These are phyloP conservation scores for Tricholoma terreum DNA, from an alignment of 768 basidiomycete genomes.

Conservation along the genomic window DNA sequence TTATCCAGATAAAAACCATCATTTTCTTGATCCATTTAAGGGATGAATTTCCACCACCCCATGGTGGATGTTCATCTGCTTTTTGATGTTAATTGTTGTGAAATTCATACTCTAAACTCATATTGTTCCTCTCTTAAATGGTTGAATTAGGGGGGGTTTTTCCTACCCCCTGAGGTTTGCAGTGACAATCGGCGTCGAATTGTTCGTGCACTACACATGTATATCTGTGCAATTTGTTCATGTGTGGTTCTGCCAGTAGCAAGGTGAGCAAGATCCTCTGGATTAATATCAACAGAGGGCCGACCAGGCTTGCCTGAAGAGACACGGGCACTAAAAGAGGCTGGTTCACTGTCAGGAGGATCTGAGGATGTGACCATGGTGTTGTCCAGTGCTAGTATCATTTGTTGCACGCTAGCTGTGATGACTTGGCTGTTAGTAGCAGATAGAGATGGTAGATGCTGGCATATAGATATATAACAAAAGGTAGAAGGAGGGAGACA, in stretches of 20 bases:
- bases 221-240: constrained; percentile 6
- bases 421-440: not conserved
- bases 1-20: too few relatives aligned
- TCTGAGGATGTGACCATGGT: not conserved
- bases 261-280: constrained; percentile 7
- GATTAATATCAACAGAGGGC: constrained; percentile 1
- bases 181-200: constrained; percentile 12
- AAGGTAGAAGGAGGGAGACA: not conserved
- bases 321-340: not conserved
- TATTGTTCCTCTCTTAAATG: too few relatives aligned
- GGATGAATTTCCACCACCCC: too few relatives aligned
- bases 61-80: too few relatives aligned
- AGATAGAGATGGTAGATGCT: not conserved
- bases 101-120: too few relatives aligned
- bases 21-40: too few relatives aligned
- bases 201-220: constrained; percentile 12
- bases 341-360: not conserved
- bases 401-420: not conserved
- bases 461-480: not conserved
- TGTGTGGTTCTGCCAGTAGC: constrained; percentile 2
- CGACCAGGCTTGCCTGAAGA: not conserved
- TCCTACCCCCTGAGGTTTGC: too few relatives aligned
- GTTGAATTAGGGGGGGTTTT: too few relatives aligned
- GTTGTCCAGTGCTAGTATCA: not conserved
- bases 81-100: too few relatives aligned